Conservation (phyloP, 805 yeast species). For the Zygosaccharomyces rouxii region DNA sequence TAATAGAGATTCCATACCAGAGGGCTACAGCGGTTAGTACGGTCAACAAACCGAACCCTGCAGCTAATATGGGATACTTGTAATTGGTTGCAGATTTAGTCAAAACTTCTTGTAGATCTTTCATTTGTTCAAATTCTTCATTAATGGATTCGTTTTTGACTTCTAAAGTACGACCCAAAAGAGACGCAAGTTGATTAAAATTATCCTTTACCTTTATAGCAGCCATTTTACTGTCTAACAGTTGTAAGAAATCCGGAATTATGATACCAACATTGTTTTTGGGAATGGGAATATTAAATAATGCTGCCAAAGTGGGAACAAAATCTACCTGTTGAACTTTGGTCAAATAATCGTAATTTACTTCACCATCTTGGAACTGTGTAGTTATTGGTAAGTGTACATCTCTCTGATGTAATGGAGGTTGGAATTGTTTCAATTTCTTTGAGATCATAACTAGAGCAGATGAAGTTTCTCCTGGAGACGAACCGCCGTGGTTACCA, state of each 20-base stretch:
- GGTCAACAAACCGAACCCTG: constrained; percentile 25
- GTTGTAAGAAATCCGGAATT: constrained; percentile 49
- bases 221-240: constrained; percentile 42
- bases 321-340: constrained; percentile 82
- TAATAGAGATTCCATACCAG: constrained; percentile 4
- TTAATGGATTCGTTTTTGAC: constrained; percentile 17
- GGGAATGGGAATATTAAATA: constrained; percentile 86
- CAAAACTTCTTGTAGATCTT: constrained; percentile 45
- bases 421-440: constrained; percentile 39
- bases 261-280: constrained; percentile 80
- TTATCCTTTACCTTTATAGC: constrained; percentile 43
- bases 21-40: constrained; percentile 13
- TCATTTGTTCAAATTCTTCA: constrained; percentile 38
- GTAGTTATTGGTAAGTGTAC: constrained; percentile 14
- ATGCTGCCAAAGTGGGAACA: constrained; percentile 81
- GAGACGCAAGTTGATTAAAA: constrained; percentile 48
- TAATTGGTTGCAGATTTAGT: constrained; percentile 71
- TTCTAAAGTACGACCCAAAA: constrained; percentile 7
- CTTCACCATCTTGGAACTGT: constrained; percentile 35
- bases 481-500: constrained; percentile 96
- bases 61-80: constrained; percentile 46
- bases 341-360: constrained; percentile 49
- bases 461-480: constrained; percentile 87
- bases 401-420: constrained; percentile 16
- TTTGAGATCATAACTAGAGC: constrained; percentile 70